These are phyloP conservation scores for Fusarium guadeloupense DNA, from an alignment of 2,329 filamentous ascomycete genomes.

Conservation along the genomic window DNA sequence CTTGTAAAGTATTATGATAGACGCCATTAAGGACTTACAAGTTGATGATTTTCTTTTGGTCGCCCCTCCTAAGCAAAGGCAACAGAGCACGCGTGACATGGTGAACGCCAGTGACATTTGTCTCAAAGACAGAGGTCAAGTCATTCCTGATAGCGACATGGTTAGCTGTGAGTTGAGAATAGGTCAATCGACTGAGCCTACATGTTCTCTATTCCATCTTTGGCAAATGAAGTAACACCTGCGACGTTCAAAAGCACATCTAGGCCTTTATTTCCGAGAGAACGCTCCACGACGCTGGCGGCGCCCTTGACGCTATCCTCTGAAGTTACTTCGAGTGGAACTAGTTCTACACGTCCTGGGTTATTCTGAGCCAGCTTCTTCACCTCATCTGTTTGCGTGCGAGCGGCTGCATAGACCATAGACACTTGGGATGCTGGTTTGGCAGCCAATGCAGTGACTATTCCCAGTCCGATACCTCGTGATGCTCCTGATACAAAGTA, in stretches of 20 bases:
- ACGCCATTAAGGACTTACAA: constrained; percentile 45
- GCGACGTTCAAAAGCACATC: constrained; percentile 59
- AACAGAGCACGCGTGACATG: constrained; percentile 49
- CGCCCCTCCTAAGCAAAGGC: constrained; percentile 50
- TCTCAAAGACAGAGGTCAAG: not conserved
- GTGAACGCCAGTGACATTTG: constrained; percentile 15
- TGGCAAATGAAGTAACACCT: constrained; percentile 19
- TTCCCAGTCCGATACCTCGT: not conserved
- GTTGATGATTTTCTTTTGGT: constrained; percentile 54
- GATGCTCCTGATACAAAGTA: constrained; percentile 2
- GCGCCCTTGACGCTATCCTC: constrained; percentile 46
- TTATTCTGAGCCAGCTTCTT: not conserved
- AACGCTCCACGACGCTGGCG: constrained; percentile 42
- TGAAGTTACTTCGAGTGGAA: constrained; percentile 47
- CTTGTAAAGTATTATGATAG: not conserved
- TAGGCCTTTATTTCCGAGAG: constrained; percentile 50
- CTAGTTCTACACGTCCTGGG: constrained; percentile 37
- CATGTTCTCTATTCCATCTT: not conserved
- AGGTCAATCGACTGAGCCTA: not conserved
- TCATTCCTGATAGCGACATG: not conserved
- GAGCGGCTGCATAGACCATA: not conserved
- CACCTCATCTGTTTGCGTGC: not conserved
- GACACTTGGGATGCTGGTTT: constrained; percentile 4
- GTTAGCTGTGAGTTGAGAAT: not conserved
- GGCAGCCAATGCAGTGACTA: not conserved